phyloP scores from a whole-genome alignment of 1,284 basidiomycete species.

The Malassezia nana region DNA sequence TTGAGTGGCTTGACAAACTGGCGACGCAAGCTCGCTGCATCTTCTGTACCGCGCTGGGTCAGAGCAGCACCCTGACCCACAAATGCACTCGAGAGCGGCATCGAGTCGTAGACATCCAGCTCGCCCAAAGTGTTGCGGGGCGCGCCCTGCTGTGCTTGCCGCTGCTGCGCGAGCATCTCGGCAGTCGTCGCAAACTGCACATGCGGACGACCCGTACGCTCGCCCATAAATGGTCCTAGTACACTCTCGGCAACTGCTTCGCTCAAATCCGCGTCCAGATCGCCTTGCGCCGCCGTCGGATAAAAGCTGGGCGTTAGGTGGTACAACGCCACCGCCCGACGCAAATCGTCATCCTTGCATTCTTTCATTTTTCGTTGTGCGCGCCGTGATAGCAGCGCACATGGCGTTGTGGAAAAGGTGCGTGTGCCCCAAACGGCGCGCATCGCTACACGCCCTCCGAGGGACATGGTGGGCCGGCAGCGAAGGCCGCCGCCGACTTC shows the following conservation, averaged over 20 bases:
- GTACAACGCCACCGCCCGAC: conserved; percentile 42
- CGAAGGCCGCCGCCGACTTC: background rate
- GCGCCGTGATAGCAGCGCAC: background rate
- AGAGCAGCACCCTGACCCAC: background rate
- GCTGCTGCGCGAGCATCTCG: conserved; percentile 8
- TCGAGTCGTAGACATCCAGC: conserved; percentile 15
- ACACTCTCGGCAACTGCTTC: conserved; percentile 11
- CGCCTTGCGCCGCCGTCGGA: conserved; percentile 17
- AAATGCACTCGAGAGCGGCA: conserved; percentile 4
- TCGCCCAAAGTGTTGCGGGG: conserved; percentile 14
- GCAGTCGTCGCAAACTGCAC: conserved; percentile 13
- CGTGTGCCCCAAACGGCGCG: background rate
- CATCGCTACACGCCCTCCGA: background rate
- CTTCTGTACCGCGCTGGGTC: background rate
- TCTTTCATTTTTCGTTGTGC: conserved; percentile 8
- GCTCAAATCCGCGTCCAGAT: background rate
- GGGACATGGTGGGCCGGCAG: background rate
- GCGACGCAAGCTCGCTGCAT: conserved; percentile 1
- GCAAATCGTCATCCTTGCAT: conserved; percentile 28
- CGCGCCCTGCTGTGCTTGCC: background rate
- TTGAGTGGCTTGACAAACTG: conserved; percentile 17
- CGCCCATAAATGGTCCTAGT: conserved; percentile 12
- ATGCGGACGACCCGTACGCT: conserved; percentile 12
- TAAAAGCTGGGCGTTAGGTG: conserved; percentile 39
- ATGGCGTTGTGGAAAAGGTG: conserved; percentile 1